Percentiles rank a stretch among this genome's conserved stretches.
Conservation (phyloP, 805 yeast genomes). For the Saturnispora sanitii region DNA sequence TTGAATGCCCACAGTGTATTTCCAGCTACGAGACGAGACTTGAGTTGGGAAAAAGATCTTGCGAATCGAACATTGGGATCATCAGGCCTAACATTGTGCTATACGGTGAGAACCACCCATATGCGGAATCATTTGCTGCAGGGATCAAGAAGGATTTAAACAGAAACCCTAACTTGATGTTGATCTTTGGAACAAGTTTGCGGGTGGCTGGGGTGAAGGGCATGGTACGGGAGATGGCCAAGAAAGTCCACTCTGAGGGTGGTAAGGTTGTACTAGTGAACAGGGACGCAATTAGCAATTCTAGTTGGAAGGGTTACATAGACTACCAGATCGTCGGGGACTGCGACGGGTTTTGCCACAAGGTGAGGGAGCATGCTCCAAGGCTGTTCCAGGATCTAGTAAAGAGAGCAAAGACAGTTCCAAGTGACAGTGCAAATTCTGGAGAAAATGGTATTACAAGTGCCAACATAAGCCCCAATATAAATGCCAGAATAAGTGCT, state of each 20-base stretch:
- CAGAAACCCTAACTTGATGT: conserved; percentile 61
- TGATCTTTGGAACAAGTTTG: conserved; percentile 90
- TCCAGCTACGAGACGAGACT: conserved; percentile 45
- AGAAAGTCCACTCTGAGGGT: conserved; percentile 58
- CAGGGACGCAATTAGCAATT: conserved; percentile 49
- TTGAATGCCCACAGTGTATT: conserved; percentile 67
- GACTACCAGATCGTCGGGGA: conserved; percentile 76
- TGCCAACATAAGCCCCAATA: too few relatives aligned
- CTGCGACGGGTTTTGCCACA: conserved; percentile 71
- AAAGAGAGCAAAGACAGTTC: background rate
- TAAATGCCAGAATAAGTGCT: too few relatives aligned
- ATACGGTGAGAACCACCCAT: conserved; percentile 92
- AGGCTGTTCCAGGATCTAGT: conserved; percentile 37
- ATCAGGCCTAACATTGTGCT: conserved; percentile 84
- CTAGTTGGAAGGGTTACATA: conserved; percentile 59
- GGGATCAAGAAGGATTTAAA: conserved; percentile 59
- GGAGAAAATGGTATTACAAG: background rate
- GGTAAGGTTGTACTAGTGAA: conserved; percentile 76
- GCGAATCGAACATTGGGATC: conserved; percentile 63
- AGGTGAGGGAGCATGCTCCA: conserved; percentile 47
- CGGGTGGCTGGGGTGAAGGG: conserved; percentile 84
- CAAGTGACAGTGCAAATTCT: background rate
- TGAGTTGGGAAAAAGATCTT: conserved; percentile 61
- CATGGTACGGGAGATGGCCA: conserved; percentile 60
- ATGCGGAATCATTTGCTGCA: conserved; percentile 65